Percentiles rank a stretch among this genome's conserved stretches.
Conservation (phyloP, 1,139 yeast genomes). For the Yarrowia galli region DNA sequence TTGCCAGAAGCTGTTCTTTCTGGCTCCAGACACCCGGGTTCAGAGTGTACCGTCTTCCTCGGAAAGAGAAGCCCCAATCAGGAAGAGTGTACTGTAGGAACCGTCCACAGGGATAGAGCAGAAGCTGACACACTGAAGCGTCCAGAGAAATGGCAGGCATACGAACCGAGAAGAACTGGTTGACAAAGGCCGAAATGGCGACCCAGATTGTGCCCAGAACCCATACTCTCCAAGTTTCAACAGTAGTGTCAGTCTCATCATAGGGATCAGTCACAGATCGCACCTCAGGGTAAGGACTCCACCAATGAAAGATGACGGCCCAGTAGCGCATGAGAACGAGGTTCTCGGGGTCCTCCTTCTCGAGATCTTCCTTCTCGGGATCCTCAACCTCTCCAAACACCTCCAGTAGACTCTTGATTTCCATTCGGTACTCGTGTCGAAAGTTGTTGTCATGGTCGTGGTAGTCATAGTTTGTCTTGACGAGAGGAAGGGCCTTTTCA, state of each 20-base stretch:
- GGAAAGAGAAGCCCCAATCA: conserved; percentile 55
- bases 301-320: background rate
- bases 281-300: no score
- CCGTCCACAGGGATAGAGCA: conserved; percentile 61
- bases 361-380: no score
- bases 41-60: conserved; percentile 54
- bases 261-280: no score
- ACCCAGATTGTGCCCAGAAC: conserved; percentile 63
- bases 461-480: no score
- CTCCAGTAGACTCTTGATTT: no score
- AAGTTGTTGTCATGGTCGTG: no score
- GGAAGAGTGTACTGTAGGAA: conserved; percentile 57
- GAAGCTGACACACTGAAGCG: conserved; percentile 61
- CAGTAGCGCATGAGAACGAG: background rate
- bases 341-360: background rate
- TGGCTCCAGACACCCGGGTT: conserved; percentile 49
- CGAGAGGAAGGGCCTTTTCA: no score
- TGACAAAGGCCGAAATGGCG: conserved; percentile 61
- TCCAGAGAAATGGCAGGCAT: conserved; percentile 58
- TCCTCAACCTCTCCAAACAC: no score
- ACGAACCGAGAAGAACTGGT: conserved; percentile 65
- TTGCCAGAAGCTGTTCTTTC: conserved; percentile 73
- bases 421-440: no score
- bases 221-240: conserved; percentile 66
- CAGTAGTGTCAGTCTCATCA: conserved; percentile 55